Conservation (phyloP, 441 rosid genomes). For the Mallotus japonicus region DNA sequence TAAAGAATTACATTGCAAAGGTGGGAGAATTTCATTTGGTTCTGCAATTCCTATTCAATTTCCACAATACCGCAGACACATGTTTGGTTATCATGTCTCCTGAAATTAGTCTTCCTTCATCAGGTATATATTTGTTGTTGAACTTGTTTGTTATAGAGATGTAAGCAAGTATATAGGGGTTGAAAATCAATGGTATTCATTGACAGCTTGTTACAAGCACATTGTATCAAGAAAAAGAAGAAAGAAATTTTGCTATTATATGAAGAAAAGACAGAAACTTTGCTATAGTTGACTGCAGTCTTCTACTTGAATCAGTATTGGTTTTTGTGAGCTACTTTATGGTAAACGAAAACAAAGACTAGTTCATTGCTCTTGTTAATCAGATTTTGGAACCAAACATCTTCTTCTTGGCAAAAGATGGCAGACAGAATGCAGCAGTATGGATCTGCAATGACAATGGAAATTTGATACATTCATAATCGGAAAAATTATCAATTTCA, state of each 20-base stretch:
- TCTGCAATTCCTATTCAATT: background rate
- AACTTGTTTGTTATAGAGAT: too few relatives aligned
- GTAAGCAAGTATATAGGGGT: background rate
- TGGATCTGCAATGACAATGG: constrained; percentile 44
- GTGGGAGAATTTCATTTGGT: background rate
- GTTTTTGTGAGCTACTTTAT: background rate
- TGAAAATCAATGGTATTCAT: background rate
- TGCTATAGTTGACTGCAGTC: background rate
- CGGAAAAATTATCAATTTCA: too few relatives aligned
- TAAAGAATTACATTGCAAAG: background rate
- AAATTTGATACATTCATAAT: background rate
- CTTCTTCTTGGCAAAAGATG: constrained; percentile 54
- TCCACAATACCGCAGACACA: background rate
- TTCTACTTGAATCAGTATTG: background rate
- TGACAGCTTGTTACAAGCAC: background rate
- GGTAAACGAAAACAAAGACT: constrained; percentile 1
- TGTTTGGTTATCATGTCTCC: background rate
- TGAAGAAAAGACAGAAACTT: background rate
- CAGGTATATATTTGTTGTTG: background rate
- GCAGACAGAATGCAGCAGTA: constrained; percentile 71
- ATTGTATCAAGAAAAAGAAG: too few relatives aligned
- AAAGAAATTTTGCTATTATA: background rate
- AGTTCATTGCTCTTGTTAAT: background rate
- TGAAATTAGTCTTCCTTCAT: background rate
- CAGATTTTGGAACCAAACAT: constrained; percentile 15